A percentile compares a stretch with the other conserved stretches of the same genome.
Evolutionary conservation across 495 filamentous ascomycete species (phyloP).

Genomic region (Penicilliopsis zonata): DNA sequence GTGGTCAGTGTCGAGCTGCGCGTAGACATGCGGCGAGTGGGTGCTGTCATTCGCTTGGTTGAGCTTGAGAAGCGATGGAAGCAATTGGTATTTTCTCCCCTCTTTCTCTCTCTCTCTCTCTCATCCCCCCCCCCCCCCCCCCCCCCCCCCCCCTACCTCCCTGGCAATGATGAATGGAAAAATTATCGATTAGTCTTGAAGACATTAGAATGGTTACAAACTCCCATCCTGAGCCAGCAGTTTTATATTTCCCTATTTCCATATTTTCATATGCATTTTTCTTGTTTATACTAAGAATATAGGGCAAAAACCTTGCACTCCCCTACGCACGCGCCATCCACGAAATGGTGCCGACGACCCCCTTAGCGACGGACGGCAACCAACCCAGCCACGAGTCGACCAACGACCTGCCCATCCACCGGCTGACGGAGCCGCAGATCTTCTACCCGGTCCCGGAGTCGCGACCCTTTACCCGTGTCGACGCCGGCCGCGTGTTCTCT

Average conservation of each 20-base stretch:
- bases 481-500: conserved; percentile 78
- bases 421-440: conserved; percentile 65
- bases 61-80: conserved; percentile 72
- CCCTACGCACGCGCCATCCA: conserved; percentile 68
- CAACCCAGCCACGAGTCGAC: conserved; percentile 61
- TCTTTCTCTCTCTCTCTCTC: conserved; percentile 1
- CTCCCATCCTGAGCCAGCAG: conserved; percentile 6
- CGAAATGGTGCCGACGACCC: conserved; percentile 63
- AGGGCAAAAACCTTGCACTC: conserved; percentile 68
- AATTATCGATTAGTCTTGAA: conserved; percentile 99
- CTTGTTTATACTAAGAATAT: conserved; percentile 6
- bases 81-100: conserved; percentile 44
- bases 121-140: conserved; percentile 4
- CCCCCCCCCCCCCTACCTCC: conserved; percentile 10
- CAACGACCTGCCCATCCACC: conserved; percentile 82
- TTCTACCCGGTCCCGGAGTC: conserved; percentile 89
- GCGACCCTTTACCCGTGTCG: conserved; percentile 72
- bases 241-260: background rate
- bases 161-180: conserved; percentile 54
- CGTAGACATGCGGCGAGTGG: conserved; percentile 80
- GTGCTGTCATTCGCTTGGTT: conserved; percentile 78
- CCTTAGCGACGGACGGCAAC: conserved; percentile 15
- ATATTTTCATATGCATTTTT: background rate
- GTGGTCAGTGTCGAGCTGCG: conserved; percentile 64
- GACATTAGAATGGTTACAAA: conserved; percentile 74